Percentiles rank a stretch among this genome's conserved stretches.
phyloP scores from a whole-genome alignment of 345 rosid genomes.

The Euphorbia pulcherrima region DNA sequence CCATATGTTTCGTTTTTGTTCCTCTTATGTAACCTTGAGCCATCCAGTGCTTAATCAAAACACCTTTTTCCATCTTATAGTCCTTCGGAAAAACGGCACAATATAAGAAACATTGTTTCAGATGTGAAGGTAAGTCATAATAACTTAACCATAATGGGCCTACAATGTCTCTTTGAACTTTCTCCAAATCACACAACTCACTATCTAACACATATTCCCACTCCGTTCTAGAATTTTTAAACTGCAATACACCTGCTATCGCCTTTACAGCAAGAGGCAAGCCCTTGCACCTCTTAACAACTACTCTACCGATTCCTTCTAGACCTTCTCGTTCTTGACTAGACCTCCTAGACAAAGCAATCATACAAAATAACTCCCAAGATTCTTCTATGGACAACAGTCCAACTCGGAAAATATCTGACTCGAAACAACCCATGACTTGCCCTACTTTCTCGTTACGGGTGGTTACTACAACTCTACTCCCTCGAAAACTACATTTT shows the following conservation, averaged over 20 bases:
- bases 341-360: background rate
- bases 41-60: background rate
- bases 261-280: constrained; percentile 7
- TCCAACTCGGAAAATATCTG: background rate
- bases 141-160: constrained; percentile 11
- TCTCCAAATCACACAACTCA: constrained; percentile 13
- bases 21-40: background rate
- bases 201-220: constrained; percentile 20
- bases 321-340: background rate
- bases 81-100: background rate
- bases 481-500: background rate
- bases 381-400: background rate
- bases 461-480: constrained; percentile 1
- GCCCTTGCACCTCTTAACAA: background rate
- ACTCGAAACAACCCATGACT: background rate
- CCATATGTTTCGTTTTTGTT: background rate
- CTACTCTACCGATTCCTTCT: background rate
- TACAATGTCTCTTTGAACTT: constrained; percentile 11
- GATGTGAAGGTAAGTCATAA: background rate
- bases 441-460: background rate
- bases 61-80: background rate
- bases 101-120: background rate
- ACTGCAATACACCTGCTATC: constrained; percentile 4
- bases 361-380: background rate
- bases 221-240: background rate